Conservation (phyloP, 768 basidiomycete species). For the Gloeopeniophorella convolvens region DNA sequence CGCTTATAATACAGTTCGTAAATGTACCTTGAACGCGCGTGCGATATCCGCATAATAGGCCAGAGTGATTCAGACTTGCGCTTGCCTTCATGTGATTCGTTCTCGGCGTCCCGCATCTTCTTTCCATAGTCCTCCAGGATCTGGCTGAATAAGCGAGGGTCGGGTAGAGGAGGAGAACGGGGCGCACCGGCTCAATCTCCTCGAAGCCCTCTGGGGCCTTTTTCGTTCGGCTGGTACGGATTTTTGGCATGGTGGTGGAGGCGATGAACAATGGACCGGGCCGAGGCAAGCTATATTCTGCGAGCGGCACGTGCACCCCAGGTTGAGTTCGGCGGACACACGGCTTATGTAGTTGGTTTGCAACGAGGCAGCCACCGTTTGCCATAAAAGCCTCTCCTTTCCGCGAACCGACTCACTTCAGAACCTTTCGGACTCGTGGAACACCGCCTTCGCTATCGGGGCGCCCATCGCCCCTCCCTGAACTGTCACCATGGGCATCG, state of each 20-base stretch:
- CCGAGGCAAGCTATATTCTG: no score
- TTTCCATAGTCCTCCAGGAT: constrained; percentile 97
- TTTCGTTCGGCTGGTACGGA: constrained; percentile 88
- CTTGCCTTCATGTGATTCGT: constrained; percentile 97
- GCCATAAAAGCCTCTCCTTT: constrained; percentile 10
- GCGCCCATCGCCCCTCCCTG: constrained; percentile 12
- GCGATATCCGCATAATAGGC: constrained; percentile 98
- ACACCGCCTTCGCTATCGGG: constrained; percentile 10
- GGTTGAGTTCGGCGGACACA: no score
- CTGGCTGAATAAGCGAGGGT: constrained; percentile 32
- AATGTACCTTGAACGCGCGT: constrained; percentile 92
- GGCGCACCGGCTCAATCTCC: constrained; percentile 75
- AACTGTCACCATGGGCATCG: constrained; percentile 50
- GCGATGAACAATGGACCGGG: background rate
- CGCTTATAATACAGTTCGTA: constrained; percentile 99
- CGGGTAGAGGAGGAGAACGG: background rate
- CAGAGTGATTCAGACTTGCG: constrained; percentile 88
- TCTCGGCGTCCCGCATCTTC: constrained; percentile 99
- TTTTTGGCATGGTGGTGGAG: constrained; percentile 72
- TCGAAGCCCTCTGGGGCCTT: constrained; percentile 93
- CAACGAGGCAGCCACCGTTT: constrained; percentile 12
- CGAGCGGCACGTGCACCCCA: constrained; percentile 8
- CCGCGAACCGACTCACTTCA: constrained; percentile 8
- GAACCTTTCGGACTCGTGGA: constrained; percentile 5
- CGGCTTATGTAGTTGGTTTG: constrained; percentile 8